Percentiles rank a stretch among this genome's conserved stretches.
Conservation (phyloP, 1,139 yeast genomes). For the Magnusiomyces tetraspermus region DNA sequence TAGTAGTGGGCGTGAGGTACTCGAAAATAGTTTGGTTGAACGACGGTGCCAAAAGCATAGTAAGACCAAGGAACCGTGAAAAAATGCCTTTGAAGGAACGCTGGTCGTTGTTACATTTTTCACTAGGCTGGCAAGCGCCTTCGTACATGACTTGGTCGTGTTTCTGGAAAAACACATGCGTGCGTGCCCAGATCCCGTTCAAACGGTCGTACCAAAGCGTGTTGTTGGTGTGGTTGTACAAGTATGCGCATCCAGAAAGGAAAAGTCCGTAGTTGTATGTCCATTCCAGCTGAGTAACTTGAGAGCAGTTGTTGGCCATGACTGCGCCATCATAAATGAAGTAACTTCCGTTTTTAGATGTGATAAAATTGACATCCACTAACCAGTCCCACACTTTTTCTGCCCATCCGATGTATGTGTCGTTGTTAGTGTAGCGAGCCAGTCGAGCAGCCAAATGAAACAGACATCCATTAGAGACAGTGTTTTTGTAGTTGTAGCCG, state of each 20-base stretch:
- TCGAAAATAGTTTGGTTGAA: conserved; percentile 35
- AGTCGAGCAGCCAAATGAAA: conserved; percentile 83
- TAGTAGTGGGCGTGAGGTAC: conserved; percentile 53
- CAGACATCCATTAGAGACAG: conserved; percentile 83
- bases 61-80: conserved; percentile 63
- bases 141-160: conserved; percentile 55
- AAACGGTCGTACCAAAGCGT: conserved; percentile 55
- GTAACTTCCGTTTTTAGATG: conserved; percentile 34
- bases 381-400: conserved; percentile 80
- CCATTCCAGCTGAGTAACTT: conserved; percentile 60
- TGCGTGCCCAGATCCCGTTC: conserved; percentile 34
- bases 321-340: conserved; percentile 69
- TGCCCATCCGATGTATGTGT: conserved; percentile 71
- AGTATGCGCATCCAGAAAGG: conserved; percentile 71
- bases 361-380: conserved; percentile 48
- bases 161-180: conserved; percentile 50
- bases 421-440: conserved; percentile 65
- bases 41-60: conserved; percentile 10
- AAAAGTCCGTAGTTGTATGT: conserved; percentile 79
- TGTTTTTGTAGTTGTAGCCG: conserved; percentile 86
- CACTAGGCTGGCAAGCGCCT: conserved; percentile 63
- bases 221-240: conserved; percentile 66
- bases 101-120: conserved; percentile 73
- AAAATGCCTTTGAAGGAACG: conserved; percentile 80
- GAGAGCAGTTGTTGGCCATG: conserved; percentile 53